These are phyloP conservation scores for Gynandropsis gynandra DNA, from an alignment of 345 rosid genomes.

Conservation along the genomic window DNA sequence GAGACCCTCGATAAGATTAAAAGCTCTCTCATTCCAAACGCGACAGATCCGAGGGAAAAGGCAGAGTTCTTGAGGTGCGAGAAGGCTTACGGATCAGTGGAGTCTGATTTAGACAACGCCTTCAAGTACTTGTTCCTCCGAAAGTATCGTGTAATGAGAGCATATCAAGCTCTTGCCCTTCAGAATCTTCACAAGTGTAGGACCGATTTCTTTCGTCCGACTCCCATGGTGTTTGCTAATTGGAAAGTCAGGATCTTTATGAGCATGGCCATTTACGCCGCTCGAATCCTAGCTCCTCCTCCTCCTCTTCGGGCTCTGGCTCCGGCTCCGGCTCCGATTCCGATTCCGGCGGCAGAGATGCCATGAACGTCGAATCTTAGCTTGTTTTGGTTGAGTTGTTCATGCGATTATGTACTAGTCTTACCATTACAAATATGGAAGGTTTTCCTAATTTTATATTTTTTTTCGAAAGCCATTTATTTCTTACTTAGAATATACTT, in stretches of 20 bases:
- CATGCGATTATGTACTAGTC: no score
- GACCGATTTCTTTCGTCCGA: slow-evolving; percentile 26
- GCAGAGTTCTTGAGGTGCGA: slow-evolving; percentile 21
- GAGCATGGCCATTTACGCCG: slow-evolving; percentile 28
- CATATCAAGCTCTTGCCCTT: slow-evolving; percentile 30
- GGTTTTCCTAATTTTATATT: no score
- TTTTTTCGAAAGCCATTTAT: no score
- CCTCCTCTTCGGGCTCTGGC: slow-evolving; percentile 26
- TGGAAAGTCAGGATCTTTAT: slow-evolving; percentile 31
- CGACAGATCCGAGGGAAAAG: slow-evolving; percentile 16
- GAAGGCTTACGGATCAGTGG: slow-evolving; percentile 26
- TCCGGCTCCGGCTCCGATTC: no score
- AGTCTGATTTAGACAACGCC: slow-evolving; percentile 27
- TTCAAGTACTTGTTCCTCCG: slow-evolving; percentile 24
- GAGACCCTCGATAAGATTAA: slow-evolving; percentile 26
- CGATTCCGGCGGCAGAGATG: no score
- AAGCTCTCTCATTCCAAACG: slow-evolving; percentile 22
- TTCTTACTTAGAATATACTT: no score
- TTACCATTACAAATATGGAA: no score
- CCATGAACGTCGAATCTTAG: no score
- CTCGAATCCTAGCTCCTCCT: slow-evolving; percentile 26
- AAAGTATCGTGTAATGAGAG: slow-evolving; percentile 30
- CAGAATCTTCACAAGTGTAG: slow-evolving; percentile 26
- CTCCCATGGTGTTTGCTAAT: slow-evolving; percentile 29
- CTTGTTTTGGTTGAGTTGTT: no score